Conservation (phyloP, 371 early-diverging fungal genomes). For the Mucor racemosus region DNA sequence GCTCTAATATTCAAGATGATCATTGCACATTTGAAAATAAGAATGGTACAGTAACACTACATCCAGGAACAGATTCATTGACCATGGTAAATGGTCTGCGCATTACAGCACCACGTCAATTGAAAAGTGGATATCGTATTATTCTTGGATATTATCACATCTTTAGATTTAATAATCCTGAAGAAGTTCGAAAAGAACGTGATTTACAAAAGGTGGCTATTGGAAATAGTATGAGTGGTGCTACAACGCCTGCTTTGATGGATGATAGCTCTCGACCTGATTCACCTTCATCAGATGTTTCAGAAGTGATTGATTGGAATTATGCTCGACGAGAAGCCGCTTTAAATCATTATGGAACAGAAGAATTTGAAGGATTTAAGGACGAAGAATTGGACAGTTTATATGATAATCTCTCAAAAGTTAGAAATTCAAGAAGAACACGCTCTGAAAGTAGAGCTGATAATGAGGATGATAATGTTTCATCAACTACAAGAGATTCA, state of each 20-base stretch:
- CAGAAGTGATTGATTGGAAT: conserved; percentile 79
- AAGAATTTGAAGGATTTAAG: conserved; percentile 52
- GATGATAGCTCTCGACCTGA: conserved; percentile 48
- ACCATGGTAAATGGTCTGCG: conserved; percentile 82
- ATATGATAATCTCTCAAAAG: conserved; percentile 61
- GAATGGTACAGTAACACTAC: conserved; percentile 65
- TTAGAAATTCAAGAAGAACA: conserved; percentile 55
- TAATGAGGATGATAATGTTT: conserved; percentile 52
- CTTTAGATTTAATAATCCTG: conserved; percentile 88
- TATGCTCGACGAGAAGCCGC: conserved; percentile 77
- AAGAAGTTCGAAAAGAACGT: conserved; percentile 78
- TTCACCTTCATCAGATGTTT: conserved; percentile 60
- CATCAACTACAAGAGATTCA: conserved; percentile 52
- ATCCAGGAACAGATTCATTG: conserved; percentile 62
- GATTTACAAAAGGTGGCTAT: conserved; percentile 47
- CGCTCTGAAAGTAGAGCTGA: conserved; percentile 61
- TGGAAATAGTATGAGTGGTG: conserved; percentile 25
- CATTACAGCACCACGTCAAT: conserved; percentile 58
- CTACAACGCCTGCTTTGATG: not conserved
- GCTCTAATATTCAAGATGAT: conserved; percentile 67
- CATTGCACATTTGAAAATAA: conserved; percentile 83
- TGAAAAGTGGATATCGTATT: conserved; percentile 81
- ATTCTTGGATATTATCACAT: conserved; percentile 85
- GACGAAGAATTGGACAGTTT: conserved; percentile 67
- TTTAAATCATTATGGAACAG: conserved; percentile 52